Base-by-base conservation (phyloP, 2,329 filamentous ascomycete species). In the Aspergillus niger region DNA sequence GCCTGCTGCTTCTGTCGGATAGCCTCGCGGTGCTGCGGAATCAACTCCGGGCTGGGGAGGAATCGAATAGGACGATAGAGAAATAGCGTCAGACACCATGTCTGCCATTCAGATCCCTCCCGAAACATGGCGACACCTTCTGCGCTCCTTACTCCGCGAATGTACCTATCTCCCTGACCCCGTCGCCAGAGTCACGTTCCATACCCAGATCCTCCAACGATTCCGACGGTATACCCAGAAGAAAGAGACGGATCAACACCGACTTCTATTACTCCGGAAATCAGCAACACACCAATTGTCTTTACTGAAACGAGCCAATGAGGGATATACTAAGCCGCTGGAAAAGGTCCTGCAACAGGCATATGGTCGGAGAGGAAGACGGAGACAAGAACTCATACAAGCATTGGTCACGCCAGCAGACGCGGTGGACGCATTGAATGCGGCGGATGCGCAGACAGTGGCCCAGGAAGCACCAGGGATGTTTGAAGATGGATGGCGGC, bases 121-220 rank as follows among this genome's bases (percentile, higher is more conserved):
- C 20, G 57, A 54, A 36, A 54, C 69, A 69, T 79, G 76, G 76
- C 70, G 68, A 30, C 81, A 83, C 68, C 73, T 86, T 49, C 78
- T 85, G 64, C 83, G 86, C 52, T 78, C 81, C 24, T 78, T 86
- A 8, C 80, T 88, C 41, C 82, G 86, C 61, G 83, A 88, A 75
- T 80, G 80, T 63, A 81, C 82, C 58, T 88, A 88, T 67, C 81
- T 89, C 41, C 85, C 86, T 28, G 85, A 88, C 68, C 78, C 82
- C 1, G 73, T 79, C 60, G 83, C 85, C 41, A 80, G 82, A 64
- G 57, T 65, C 32, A 84, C 82, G 73, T 77, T 85, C 71, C 77
- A 76, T 60, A 67, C 77, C 55, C 77, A 85, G 70, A 74, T 84
- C 48, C 63, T 82, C 36, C 63, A 69, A 38, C 77, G 82, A 63